Base-by-base conservation (phyloP, 129 eudicot species). In the Calendula officinalis region DNA sequence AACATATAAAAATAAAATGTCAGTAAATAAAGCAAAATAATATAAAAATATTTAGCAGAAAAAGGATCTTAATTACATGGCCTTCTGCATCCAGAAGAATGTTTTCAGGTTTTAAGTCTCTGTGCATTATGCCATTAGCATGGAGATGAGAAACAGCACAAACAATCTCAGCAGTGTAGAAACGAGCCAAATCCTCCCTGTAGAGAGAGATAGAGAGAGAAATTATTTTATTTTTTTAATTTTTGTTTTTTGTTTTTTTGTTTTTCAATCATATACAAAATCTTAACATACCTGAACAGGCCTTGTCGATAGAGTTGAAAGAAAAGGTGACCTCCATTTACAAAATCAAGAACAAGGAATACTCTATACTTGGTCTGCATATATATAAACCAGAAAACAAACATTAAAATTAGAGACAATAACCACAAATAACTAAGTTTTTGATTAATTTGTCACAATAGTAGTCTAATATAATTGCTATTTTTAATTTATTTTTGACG, bases 91-190 rank as follows among this genome's bases (percentile, higher is more conserved):
- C 96, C 48, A 89, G 70, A 54, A 89, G 86, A 52, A 89, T 78
- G 71, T 89, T 89, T 69, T 89, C 96, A 48, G 94, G 96, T 67
- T 89, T 89, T 39, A 85, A 76, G 77, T 89, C 96, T 79, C 96
- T 80, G 62, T 89, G 96, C 96, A 89, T 89, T 54, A 85, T 80
- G 49, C 96, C 90, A 70, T 85, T 82, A 41, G 82, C 81, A 78
- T 89, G 96, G 11, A 89, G 96, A 56, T 89, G 94, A 37, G 94
- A 82, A 45, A 89, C 96, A 8, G 94, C 94, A 43, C 90, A 89
- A 36, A 89, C 82, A 56, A 89, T 89, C 74, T 89, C 96, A 34
- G 96, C 87, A 10, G 94, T 64, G 75, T 89, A 89, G 50, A 89
- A 62, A 11, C 94, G 89, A n/a, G 87, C 96, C 83, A 89, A 52